Evolutionary conservation across 176 grass and related monocot genomes (phyloP).

Genomic region (Coix lacrymajobi): DNA sequence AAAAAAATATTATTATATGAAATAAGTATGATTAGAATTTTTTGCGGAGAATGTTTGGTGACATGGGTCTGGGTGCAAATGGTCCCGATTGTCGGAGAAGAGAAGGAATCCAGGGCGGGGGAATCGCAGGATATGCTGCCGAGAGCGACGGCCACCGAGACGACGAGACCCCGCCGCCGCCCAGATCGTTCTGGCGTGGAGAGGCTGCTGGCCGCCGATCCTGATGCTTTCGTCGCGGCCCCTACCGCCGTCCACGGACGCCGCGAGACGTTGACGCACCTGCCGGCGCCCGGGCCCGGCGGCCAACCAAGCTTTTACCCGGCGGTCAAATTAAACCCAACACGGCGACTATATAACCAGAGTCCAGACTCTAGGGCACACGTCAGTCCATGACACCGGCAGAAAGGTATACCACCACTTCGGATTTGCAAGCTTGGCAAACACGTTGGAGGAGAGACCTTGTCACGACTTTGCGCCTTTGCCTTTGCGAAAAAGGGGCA

Average conservation of each 20-base stretch:
- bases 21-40: no score
- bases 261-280: no score
- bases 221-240: not conserved
- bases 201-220: not conserved
- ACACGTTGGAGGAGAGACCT: not conserved
- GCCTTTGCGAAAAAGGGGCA: not conserved
- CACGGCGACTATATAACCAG: not conserved
- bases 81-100: not conserved
- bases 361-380: not conserved
- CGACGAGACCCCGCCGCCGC: not conserved
- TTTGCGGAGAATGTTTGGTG: not conserved
- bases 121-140: not conserved
- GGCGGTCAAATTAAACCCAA: not conserved
- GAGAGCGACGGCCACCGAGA: not conserved
- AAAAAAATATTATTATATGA: no score
- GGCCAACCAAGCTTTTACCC: not conserved
- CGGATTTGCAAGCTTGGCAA: not conserved
- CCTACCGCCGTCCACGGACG: not conserved
- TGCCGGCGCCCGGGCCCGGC: no score
- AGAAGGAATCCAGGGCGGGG: not conserved
- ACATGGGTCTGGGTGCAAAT: not conserved
- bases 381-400: not conserved
- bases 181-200: not conserved
- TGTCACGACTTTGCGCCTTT: not conserved
- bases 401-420: not conserved